Conservation (phyloP, 2,329 filamentous ascomycete species). For the Fusarium agapanthi region DNA sequence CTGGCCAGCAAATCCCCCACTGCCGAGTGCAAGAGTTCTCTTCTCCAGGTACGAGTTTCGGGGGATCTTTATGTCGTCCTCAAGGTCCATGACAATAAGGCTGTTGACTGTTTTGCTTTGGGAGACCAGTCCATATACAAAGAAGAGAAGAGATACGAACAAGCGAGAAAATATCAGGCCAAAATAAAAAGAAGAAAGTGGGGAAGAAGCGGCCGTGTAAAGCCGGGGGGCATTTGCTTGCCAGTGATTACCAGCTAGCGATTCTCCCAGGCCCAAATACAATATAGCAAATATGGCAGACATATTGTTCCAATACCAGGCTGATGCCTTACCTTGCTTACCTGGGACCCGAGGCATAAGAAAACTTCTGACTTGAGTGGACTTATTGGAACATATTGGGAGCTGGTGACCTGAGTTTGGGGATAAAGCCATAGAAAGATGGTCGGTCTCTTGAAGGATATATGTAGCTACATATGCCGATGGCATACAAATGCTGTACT, state of each 20-base stretch:
- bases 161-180: background rate
- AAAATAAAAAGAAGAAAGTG: background rate
- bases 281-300: background rate
- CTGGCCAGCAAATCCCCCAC: conserved; percentile 78
- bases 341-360: background rate
- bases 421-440: background rate
- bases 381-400: background rate
- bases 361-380: background rate
- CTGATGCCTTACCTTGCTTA: background rate
- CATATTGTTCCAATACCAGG: background rate
- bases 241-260: background rate
- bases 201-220: background rate
- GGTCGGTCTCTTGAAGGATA: background rate
- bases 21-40: conserved; percentile 57
- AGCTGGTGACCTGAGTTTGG: background rate
- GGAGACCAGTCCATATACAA: too few relatives aligned
- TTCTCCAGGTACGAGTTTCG: conserved; percentile 14
- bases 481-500: background rate
- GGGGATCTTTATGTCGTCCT: background rate
- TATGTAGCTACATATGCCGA: background rate
- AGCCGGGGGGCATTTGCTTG: background rate
- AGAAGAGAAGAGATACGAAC: background rate
- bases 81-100: background rate
- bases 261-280: background rate
- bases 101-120: background rate